Conservation (phyloP, 225 moss, liverwort and hornwort species). For the Antitrichia curtipendula region DNA sequence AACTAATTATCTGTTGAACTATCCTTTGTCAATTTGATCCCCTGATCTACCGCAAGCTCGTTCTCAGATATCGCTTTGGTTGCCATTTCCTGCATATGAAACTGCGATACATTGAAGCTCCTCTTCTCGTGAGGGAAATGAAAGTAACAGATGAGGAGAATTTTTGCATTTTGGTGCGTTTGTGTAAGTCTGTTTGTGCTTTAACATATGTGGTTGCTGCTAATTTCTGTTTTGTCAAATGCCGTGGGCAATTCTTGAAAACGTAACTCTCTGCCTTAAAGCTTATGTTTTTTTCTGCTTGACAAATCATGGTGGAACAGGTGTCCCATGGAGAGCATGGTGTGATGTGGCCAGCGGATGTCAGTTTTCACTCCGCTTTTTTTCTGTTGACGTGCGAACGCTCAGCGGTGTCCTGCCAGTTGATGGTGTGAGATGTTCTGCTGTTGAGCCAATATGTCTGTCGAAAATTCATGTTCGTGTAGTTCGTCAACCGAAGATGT, state of each 20-base stretch:
- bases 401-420: not conserved
- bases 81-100: not conserved
- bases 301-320: constrained; percentile 4
- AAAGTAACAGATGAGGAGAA: not conserved
- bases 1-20: not conserved
- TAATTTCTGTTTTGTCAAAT: not conserved
- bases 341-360: constrained; percentile 7
- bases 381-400: not conserved
- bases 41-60: not conserved
- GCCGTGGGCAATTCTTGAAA: not conserved
- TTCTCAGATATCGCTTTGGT: not conserved
- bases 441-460: constrained; percentile 23
- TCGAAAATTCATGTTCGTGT: constrained; percentile 11
- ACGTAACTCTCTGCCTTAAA: not conserved
- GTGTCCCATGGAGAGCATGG: not conserved
- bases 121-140: not conserved
- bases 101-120: not conserved
- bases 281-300: not conserved
- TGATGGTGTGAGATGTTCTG: constrained; percentile 13
- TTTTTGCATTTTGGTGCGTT: not conserved
- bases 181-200: not conserved
- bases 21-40: not conserved
- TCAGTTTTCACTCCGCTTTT: not conserved
- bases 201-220: not conserved
- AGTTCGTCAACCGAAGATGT: constrained; percentile 24